Conservation (phyloP, 495 filamentous ascomycete species). For the Neurospora sp. region DNA sequence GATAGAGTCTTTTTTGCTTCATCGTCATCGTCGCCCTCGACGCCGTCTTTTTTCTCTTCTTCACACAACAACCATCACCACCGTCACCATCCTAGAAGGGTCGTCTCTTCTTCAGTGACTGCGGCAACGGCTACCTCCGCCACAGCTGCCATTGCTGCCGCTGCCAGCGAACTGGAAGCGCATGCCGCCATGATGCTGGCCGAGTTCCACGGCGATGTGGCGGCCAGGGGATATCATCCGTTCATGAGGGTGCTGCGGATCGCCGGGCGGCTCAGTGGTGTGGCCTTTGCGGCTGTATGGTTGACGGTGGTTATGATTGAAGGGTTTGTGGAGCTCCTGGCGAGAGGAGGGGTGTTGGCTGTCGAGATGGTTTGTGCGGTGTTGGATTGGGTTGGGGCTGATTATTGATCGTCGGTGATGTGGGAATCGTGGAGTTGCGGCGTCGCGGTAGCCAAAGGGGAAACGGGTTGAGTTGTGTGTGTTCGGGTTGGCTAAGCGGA, state of each 20-base stretch:
- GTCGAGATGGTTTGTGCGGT: conserved; percentile 20
- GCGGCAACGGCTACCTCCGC: neutral
- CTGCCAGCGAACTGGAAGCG: neutral
- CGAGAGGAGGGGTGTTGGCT: conserved; percentile 14
- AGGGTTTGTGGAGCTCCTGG: conserved; percentile 12
- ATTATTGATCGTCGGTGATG: conserved; percentile 10
- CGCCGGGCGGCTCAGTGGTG: conserved; percentile 9
- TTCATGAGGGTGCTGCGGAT: conserved; percentile 12
- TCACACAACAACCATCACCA: neutral
- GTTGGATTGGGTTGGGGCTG: conserved; percentile 26
- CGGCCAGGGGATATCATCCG: conserved; percentile 4
- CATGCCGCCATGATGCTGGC: conserved; percentile 9
- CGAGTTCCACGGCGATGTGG: conserved; percentile 4
- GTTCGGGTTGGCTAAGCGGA: neutral
- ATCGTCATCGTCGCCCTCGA: neutral
- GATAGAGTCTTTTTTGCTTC: neutral
- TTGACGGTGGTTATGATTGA: conserved; percentile 19
- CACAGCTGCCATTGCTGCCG: neutral
- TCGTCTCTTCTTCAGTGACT: neutral
- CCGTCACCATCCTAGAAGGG: neutral
- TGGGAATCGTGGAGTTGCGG: neutral
- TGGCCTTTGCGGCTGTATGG: conserved; percentile 19
- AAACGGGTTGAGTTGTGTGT: neutral
- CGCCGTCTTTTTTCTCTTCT: neutral
- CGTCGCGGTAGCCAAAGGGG: neutral